phyloP scores from a whole-genome alignment of 1,284 basidiomycete species.

The Rhodotorula sp. region DNA sequence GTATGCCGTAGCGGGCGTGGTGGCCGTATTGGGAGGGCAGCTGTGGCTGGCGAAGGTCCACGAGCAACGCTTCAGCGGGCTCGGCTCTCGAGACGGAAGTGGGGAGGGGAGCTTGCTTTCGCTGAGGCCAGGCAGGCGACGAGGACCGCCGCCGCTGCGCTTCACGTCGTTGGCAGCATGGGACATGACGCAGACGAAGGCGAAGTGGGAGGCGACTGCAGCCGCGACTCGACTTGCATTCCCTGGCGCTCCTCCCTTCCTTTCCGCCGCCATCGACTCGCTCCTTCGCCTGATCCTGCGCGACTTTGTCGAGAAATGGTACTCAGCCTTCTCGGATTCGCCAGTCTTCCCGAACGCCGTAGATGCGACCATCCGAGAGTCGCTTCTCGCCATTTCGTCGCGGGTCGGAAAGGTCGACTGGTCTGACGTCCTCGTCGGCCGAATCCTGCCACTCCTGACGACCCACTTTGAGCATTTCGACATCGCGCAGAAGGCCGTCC shows the following conservation, averaged over 20 bases:
- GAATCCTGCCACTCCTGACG: constrained; percentile 80
- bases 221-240: constrained; percentile 48
- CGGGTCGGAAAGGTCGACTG: constrained; percentile 66
- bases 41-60: background rate
- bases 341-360: constrained; percentile 83
- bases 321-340: constrained; percentile 74
- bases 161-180: constrained; percentile 88
- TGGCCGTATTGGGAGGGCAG: background rate
- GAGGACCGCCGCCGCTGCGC: constrained; percentile 18
- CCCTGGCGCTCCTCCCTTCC: constrained; percentile 57
- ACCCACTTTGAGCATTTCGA: constrained; percentile 84
- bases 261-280: constrained; percentile 68
- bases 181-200: constrained; percentile 77
- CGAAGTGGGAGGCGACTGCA: constrained; percentile 65
- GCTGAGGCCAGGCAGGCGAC: background rate
- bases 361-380: constrained; percentile 68
- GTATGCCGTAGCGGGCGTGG: background rate
- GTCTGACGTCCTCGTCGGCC: constrained; percentile 72
- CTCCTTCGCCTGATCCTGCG: constrained; percentile 73
- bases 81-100: background rate
- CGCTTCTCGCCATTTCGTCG: constrained; percentile 60
- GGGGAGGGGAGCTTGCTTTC: background rate
- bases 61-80: background rate
- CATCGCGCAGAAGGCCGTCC: constrained; percentile 63
- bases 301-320: constrained; percentile 84